These are phyloP conservation scores for Alternaria gansuensis DNA, from an alignment of 2,329 filamentous ascomycete species.

Conservation along the genomic window DNA sequence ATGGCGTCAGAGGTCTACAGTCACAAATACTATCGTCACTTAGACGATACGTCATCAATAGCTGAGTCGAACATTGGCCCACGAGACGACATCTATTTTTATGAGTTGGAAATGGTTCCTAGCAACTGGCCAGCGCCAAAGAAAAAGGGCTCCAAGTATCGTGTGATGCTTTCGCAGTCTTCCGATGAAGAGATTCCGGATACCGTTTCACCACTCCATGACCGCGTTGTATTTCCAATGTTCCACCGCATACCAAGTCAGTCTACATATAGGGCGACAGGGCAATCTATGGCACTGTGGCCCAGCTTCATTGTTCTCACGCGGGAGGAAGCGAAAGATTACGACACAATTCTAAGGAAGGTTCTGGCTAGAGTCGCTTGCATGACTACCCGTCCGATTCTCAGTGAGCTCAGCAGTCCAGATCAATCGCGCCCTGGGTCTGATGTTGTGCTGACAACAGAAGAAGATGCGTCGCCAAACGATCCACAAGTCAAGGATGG, in stretches of 20 bases:
- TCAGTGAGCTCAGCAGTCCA: slow-evolving; percentile 62
- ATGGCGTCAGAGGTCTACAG: slow-evolving; percentile 85
- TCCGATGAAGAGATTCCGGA: slow-evolving; percentile 59
- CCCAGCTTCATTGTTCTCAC: slow-evolving; percentile 79
- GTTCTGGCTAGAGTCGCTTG: slow-evolving; percentile 78
- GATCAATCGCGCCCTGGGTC: slow-evolving; percentile 64
- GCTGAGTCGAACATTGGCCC: slow-evolving; percentile 73
- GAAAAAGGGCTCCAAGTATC: slow-evolving; percentile 54
- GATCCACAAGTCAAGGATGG: slow-evolving; percentile 76
- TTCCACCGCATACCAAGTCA: slow-evolving; percentile 65
- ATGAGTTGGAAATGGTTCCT: slow-evolving; percentile 80
- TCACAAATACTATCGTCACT: slow-evolving; percentile 85
- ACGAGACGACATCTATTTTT: slow-evolving; percentile 72
- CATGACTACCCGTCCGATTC: slow-evolving; percentile 74
- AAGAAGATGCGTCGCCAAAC: slow-evolving; percentile 70
- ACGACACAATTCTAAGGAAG: slow-evolving; percentile 81
- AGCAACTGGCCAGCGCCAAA: slow-evolving; percentile 76
- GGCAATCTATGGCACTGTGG: slow-evolving; percentile 50
- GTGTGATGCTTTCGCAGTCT: slow-evolving; percentile 59
- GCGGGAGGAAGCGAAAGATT: slow-evolving; percentile 72
- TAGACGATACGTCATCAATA: slow-evolving; percentile 71
- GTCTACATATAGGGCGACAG: slow-evolving; percentile 45
- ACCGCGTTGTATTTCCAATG: slow-evolving; percentile 74
- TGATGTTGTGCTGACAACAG: slow-evolving; percentile 73
- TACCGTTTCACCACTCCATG: slow-evolving; percentile 70